Conservation (phyloP, 2,329 filamentous ascomycete species). For the Colletotrichum acutatum region DNA sequence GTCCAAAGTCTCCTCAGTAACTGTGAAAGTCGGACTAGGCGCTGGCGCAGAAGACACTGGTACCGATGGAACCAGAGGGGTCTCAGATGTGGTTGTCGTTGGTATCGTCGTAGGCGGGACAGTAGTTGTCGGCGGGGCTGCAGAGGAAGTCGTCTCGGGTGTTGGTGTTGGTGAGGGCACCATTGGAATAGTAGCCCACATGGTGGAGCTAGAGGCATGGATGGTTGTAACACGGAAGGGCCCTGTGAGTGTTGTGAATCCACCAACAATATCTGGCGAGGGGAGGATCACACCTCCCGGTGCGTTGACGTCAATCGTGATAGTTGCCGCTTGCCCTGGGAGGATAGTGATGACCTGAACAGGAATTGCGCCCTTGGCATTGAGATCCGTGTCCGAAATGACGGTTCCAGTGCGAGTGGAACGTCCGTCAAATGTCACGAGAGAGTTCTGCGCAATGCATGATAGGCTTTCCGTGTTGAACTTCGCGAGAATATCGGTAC, state of each 20-base stretch:
- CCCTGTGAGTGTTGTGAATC: constrained; percentile 40
- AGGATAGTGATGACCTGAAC: constrained; percentile 42
- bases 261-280: constrained; percentile 35
- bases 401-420: constrained; percentile 48
- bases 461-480: constrained; percentile 82
- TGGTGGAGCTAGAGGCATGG: constrained; percentile 39
- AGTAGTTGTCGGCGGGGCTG: constrained; percentile 12
- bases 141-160: constrained; percentile 35
- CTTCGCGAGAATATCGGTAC: constrained; percentile 75
- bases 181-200: constrained; percentile 45
- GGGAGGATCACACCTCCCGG: constrained; percentile 34
- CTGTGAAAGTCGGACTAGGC: constrained; percentile 52
- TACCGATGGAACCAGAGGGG: constrained; percentile 8
- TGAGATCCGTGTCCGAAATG: constrained; percentile 38
- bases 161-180: constrained; percentile 39
- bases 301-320: constrained; percentile 46
- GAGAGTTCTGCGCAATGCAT: constrained; percentile 85
- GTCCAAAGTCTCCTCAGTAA: constrained; percentile 68
- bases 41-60: constrained; percentile 22
- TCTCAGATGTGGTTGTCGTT: constrained; percentile 23
- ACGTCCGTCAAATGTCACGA: constrained; percentile 83
- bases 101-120: constrained; percentile 36
- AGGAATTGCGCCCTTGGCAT: constrained; percentile 34
- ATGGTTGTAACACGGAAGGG: constrained; percentile 37
- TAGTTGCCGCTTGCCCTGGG: constrained; percentile 42